phyloP scores from a whole-genome alignment of 1,139 yeast species.

The Diutina siamensis region DNA sequence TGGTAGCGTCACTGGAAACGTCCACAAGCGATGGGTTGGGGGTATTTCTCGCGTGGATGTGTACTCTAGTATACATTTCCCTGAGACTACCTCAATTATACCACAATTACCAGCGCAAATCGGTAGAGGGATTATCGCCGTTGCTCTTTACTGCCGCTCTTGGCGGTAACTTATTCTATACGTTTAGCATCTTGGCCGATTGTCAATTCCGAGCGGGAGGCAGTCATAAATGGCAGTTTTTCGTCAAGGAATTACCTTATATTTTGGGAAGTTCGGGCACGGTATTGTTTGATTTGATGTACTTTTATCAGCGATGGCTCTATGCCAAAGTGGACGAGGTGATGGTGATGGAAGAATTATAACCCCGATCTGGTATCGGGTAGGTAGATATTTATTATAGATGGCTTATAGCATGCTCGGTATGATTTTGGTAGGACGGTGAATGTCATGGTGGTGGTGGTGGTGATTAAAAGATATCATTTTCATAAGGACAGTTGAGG shows the following conservation, averaged over 20 bases:
- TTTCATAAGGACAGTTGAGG: slow-evolving; percentile 77
- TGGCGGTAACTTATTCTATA: slow-evolving; percentile 70
- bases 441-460: background rate
- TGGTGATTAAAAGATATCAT: slow-evolving; percentile 35
- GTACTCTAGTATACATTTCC: slow-evolving; percentile 62
- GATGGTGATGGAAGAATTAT: background rate
- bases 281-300: slow-evolving; percentile 60
- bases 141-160: slow-evolving; percentile 70
- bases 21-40: slow-evolving; percentile 27
- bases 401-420: background rate
- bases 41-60: slow-evolving; percentile 61
- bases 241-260: slow-evolving; percentile 67
- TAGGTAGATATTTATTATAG: background rate
- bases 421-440: too few species aligned
- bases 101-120: slow-evolving; percentile 63
- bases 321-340: slow-evolving; percentile 14
- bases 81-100: slow-evolving; percentile 80
- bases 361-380: background rate
- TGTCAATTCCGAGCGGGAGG: slow-evolving; percentile 22
- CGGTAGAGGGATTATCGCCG: slow-evolving; percentile 80
- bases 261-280: slow-evolving; percentile 84
- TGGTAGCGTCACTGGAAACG: slow-evolving; percentile 14
- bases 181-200: slow-evolving; percentile 56
- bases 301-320: slow-evolving; percentile 52
- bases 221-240: slow-evolving; percentile 32